phyloP scores from a whole-genome alignment of 2,329 filamentous ascomycete genomes.

The Nothophaeocryptopus gaeumannii region DNA sequence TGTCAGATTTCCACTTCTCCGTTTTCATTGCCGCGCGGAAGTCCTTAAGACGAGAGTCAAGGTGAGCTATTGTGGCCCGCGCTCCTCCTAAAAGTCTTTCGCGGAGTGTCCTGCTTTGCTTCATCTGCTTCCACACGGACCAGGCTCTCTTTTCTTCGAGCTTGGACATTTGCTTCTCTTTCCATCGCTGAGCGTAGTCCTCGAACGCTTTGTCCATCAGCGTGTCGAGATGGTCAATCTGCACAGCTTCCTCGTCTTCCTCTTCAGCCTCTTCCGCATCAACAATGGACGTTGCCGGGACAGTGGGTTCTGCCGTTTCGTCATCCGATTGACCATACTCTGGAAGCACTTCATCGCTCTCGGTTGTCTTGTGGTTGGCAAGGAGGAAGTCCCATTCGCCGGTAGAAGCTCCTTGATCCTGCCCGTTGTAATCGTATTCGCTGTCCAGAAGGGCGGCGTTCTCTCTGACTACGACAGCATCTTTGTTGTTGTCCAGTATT shows the following conservation, averaged over 20 bases:
- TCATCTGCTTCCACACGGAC: constrained; percentile 60
- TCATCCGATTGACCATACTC: constrained; percentile 13
- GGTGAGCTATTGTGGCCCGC: constrained; percentile 42
- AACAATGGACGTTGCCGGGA: constrained; percentile 12
- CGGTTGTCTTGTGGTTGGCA: constrained; percentile 28
- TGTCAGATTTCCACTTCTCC: constrained; percentile 52
- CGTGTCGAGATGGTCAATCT: constrained; percentile 44
- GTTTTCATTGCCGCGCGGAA: constrained; percentile 53
- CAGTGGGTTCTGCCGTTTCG: constrained; percentile 9
- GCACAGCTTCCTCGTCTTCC: constrained; percentile 41
- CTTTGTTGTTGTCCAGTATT: constrained; percentile 7
- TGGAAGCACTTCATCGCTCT: constrained; percentile 36
- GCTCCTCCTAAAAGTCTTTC: constrained; percentile 46
- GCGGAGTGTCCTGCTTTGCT: constrained; percentile 40
- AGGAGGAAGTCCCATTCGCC: constrained; percentile 30
- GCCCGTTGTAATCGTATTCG: constrained; percentile 18
- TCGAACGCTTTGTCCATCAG: constrained; percentile 56
- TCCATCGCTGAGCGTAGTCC: constrained; percentile 56
- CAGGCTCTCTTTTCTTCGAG: constrained; percentile 58
- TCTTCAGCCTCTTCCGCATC: constrained; percentile 31
- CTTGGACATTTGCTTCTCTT: constrained; percentile 55
- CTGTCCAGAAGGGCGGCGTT: constrained; percentile 23
- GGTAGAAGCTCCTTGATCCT: constrained; percentile 7
- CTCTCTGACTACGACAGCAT: constrained; percentile 29
- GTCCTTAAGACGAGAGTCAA: constrained; percentile 55